phyloP scores from a whole-genome alignment of 2,329 filamentous ascomycete species.

The Lachnellula willkommii region DNA sequence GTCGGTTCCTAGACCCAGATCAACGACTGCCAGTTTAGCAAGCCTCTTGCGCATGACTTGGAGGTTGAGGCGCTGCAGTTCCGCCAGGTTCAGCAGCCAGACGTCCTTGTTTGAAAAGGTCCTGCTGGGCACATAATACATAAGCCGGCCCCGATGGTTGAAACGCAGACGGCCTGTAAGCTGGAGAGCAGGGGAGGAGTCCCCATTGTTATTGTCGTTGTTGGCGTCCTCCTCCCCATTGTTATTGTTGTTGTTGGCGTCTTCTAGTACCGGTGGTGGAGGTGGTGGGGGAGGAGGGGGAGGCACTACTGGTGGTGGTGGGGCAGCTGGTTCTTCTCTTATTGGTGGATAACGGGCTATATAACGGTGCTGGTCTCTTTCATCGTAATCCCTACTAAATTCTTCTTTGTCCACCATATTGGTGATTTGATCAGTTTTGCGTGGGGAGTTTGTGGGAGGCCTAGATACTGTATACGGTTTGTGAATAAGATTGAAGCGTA shows the following conservation, averaged over 20 bases:
- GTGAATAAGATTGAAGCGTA: too few species aligned
- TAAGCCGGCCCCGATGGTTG: background rate
- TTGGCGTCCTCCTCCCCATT: too few species aligned
- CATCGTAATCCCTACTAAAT: too few species aligned
- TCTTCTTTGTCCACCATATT: too few species aligned
- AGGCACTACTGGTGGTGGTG: too few species aligned
- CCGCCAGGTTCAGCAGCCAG: background rate
- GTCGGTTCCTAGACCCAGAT: background rate
- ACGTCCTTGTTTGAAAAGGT: background rate
- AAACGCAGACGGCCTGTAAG: background rate
- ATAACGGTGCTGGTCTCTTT: too few species aligned
- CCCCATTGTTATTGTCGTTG: too few species aligned
- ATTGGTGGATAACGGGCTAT: too few species aligned
- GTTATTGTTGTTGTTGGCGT: background rate
- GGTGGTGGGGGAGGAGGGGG: background rate
- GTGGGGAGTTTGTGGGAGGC: too few species aligned
- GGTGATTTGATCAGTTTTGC: too few species aligned
- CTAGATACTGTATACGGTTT: too few species aligned
- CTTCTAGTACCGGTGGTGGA: background rate
- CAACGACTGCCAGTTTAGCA: background rate
- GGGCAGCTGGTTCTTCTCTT: too few species aligned
- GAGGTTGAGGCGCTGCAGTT: background rate
- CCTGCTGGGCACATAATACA: background rate
- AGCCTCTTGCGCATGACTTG: background rate
- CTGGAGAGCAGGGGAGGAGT: background rate